Evolutionary conservation across 164 flowering plant species (phyloP), one percentile per base, ranked within the genome.

Genomic region (Houttuynia cordata): DNA sequence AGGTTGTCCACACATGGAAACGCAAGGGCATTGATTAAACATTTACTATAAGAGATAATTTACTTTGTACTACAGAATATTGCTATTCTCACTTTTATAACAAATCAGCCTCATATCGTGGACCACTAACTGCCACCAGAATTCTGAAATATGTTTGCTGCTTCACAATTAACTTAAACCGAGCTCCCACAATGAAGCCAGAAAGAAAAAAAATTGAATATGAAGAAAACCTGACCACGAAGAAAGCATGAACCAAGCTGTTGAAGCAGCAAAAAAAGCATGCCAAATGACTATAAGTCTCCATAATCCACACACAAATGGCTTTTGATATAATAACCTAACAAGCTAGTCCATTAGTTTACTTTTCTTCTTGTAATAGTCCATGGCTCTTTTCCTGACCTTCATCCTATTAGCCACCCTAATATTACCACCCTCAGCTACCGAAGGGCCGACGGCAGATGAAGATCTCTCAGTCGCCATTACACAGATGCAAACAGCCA

Each of bases 401-500:
- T 51, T 52, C 50, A 56, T 64, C 30, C 59, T 77, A 52, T 58
- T 74, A 19, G 51, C 66, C 64, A 55, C 65, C 53, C 51, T 71
- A 30, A 53, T 71, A 42, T 51, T 68, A 49, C 63, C 77, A 25
- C 47, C 76, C 40, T 19, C 60, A 1, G 59, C 72, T 24, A 39
- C 40, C 3, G 47, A 62, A 59, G 49, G 14, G 12, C 24, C 61
- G 37, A 24, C 67, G 8, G 64, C 21, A 47, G 70, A 41, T 42
- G 64, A 66, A 41, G 76, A 81, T 62, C 74, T 82, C 7, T 21
- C 10, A 0, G 64, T 41, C 4, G 96, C 98, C 58, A 76, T 67
- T 1, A 66, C 65, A 57, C 93, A 92, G 69, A 88, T 92, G 98
- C 78, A 75, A 57, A 76, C 20, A 13, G 91, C 96, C 52, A 81